Evolutionary conservation across 768 basidiomycete genomes (phyloP), one percentile per base, ranked within the genome.

Genomic region (Psilocybe tampanensis): DNA sequence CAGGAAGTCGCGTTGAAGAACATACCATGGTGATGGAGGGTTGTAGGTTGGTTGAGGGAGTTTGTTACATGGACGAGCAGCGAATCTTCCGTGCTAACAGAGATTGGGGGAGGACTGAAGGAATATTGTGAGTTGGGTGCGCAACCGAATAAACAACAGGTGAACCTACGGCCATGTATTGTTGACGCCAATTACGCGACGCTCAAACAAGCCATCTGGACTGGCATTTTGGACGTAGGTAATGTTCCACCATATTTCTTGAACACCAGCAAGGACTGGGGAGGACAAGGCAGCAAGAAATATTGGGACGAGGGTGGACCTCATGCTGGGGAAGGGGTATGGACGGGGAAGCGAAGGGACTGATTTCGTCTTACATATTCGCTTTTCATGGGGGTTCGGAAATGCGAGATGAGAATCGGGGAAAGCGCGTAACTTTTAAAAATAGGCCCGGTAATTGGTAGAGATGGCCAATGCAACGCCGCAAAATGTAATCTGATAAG

Each of bases 11-110:
- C 80, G 69, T 95, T 95, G 80, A 97, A 94, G 75, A 86, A 94
- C 89, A 96, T 92, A 60, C 96, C 96, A 73, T 97, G 95, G 67
- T 95, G 90, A 70, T 98, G 96, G 15, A 98, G 74, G 0, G 88
- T 80, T 0, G 90, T 82, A 0, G 87, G 81, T 23, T 75, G 61
- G 52, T 89, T 85, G 54, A 95, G 71, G 2, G 81, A 82, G 71
- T 95, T 94, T 24, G 77, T 77, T 5, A 86, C 85, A 68, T 98
- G 95, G 0, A 98, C 79, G 23, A 89, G 65, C 26, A 97, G 76
- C 0, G 83, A 82, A 70, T 98, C 94, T 18, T 79, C 80, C 5
- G 84, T 80, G 59, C 79, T 81, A 11, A 94, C 83, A 22, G 87
- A 82, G 57, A 97, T 75, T 0, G 92, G 86, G 0, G 95, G 95